Conservation (phyloP, 169 alveolate species). For the Eimeria falciformis region DNA sequence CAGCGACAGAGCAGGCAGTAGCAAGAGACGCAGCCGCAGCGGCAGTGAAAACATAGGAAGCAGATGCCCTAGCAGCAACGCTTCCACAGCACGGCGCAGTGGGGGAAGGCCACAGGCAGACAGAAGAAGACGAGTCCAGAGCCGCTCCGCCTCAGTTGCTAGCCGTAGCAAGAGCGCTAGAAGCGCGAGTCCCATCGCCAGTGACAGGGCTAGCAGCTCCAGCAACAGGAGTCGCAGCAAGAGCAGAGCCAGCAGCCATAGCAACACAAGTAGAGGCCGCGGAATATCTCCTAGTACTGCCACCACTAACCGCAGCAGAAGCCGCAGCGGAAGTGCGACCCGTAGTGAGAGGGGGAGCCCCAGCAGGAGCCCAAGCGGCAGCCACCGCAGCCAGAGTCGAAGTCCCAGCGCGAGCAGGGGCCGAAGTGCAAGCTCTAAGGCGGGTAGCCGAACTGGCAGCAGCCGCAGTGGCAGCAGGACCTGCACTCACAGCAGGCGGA, state of each 20-base stretch:
- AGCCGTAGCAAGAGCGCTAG: not conserved
- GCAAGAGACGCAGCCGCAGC: not conserved
- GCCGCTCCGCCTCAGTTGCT: not conserved
- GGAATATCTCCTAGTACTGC: not conserved
- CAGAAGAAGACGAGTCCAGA: not conserved
- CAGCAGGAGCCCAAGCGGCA: not conserved
- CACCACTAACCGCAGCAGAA: not conserved
- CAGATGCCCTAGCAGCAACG: not conserved
- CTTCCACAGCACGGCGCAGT: not conserved
- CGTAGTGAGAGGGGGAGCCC: too few species aligned
- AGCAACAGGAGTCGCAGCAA: not conserved
- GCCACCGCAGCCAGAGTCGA: not conserved
- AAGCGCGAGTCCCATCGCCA: not conserved
- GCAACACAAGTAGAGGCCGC: not conserved
- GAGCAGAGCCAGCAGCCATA: not conserved
- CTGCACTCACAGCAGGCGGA: too few species aligned
- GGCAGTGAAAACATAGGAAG: not conserved
- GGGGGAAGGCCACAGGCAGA: not conserved
- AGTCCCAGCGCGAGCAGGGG: not conserved
- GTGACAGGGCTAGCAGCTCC: not conserved
- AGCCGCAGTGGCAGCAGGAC: conserved; percentile 14
- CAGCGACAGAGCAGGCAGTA: not conserved
- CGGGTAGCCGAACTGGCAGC: not conserved
- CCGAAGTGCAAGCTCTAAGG: conserved; percentile 12
- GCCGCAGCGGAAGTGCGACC: not conserved